Evolutionary conservation across 345 rosid genomes (phyloP).

Genomic region (Arabidopsis thaliana): DNA sequence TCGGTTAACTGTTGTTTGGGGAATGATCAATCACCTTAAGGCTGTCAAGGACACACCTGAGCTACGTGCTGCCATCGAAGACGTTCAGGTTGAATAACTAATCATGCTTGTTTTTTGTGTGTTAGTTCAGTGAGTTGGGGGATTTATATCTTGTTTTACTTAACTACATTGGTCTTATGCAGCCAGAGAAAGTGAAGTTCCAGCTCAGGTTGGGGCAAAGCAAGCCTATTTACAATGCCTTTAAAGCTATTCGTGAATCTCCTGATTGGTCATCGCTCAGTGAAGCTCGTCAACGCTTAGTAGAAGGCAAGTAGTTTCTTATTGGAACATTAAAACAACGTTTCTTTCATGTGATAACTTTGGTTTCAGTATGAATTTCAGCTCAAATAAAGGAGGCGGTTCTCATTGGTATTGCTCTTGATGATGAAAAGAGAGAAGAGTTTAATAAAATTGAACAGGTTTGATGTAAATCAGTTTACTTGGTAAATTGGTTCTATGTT

Average conservation of each 20-base stretch:
- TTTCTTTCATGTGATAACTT: slow-evolving; percentile 8
- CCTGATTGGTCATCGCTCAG: slow-evolving; percentile 63
- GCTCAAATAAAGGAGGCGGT: slow-evolving; percentile 83
- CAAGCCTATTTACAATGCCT: slow-evolving; percentile 76
- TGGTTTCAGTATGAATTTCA: slow-evolving; percentile 43
- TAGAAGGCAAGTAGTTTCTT: slow-evolving; percentile 58
- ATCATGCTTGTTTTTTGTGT: background rate
- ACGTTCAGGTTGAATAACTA: slow-evolving; percentile 64
- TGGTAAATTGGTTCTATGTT: background rate
- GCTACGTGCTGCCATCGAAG: slow-evolving; percentile 84
- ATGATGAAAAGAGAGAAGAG: slow-evolving; percentile 74
- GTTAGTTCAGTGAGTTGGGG: background rate
- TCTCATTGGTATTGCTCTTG: slow-evolving; percentile 88
- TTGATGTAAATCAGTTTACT: background rate
- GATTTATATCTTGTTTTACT: background rate
- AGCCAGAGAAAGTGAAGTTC: slow-evolving; percentile 85
- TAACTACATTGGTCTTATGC: slow-evolving; percentile 40
- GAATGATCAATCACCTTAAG: slow-evolving; percentile 74
- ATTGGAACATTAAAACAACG: background rate
- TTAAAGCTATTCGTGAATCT: slow-evolving; percentile 72
- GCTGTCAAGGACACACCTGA: slow-evolving; percentile 75
- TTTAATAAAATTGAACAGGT: slow-evolving; percentile 95
- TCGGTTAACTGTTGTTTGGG: slow-evolving; percentile 73
- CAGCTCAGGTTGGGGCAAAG: slow-evolving; percentile 80
- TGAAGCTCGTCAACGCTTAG: slow-evolving; percentile 75